These are phyloP conservation scores for Diutina sp. DNA, from an alignment of 1,139 yeast genomes.

Conservation along the genomic window DNA sequence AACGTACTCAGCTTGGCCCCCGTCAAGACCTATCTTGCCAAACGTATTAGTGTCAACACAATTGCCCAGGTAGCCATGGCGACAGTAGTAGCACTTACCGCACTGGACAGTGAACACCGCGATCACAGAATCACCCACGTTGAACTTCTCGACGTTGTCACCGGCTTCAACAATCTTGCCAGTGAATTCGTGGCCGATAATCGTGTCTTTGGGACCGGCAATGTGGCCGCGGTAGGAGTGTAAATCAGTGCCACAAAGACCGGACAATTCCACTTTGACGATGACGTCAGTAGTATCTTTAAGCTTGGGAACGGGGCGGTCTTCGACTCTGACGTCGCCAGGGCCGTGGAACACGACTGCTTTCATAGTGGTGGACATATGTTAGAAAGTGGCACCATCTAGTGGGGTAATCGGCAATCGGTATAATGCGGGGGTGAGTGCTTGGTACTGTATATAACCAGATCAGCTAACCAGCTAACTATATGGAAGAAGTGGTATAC, in stretches of 20 bases:
- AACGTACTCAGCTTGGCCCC: constrained; percentile 51
- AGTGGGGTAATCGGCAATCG: not conserved
- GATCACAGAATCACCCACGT: constrained; percentile 32
- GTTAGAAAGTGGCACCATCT: not conserved
- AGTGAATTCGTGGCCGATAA: constrained; percentile 37
- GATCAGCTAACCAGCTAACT: not conserved
- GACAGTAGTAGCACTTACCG: constrained; percentile 43
- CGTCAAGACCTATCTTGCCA: constrained; percentile 41
- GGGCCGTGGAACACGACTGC: constrained; percentile 48
- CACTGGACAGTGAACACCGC: constrained; percentile 45
- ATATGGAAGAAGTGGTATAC: too few relatives aligned
- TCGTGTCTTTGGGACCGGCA: constrained; percentile 25
- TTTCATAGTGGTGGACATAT: constrained; percentile 22
- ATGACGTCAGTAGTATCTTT: constrained; percentile 32
- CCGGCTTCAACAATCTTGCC: constrained; percentile 32
- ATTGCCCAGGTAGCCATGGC: constrained; percentile 38
- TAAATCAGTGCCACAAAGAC: constrained; percentile 50
- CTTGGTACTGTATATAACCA: not conserved
- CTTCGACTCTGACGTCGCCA: constrained; percentile 26
- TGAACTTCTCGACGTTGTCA: constrained; percentile 17
- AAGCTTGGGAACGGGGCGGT: constrained; percentile 31
- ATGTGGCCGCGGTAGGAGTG: constrained; percentile 50
- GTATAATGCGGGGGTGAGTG: not conserved
- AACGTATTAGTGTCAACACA: constrained; percentile 40
- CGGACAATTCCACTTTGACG: constrained; percentile 39